Percentiles rank a stretch among this genome's conserved stretches.
phyloP scores from a whole-genome alignment of 2,329 filamentous ascomycete genomes.

The Chaetomium sp. region DNA sequence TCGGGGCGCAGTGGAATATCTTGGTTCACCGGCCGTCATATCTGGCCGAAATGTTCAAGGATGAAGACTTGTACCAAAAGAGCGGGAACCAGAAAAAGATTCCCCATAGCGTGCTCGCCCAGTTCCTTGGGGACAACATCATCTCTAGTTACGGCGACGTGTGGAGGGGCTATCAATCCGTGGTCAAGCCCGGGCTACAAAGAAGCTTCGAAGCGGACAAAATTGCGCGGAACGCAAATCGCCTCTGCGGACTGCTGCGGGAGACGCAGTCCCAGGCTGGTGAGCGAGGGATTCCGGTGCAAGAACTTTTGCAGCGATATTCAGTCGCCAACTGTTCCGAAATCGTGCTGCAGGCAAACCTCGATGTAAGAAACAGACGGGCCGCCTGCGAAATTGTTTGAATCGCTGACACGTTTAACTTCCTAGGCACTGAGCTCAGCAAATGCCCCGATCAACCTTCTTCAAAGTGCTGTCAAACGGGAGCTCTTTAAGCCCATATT shows the following conservation, averaged over 20 bases:
- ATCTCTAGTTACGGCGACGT: slow-evolving; percentile 14
- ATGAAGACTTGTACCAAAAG: slow-evolving; percentile 25
- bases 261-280: slow-evolving; percentile 8
- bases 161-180: slow-evolving; percentile 14
- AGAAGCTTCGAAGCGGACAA: slow-evolving; percentile 9
- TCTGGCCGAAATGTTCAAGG: slow-evolving; percentile 34
- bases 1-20: slow-evolving; percentile 43
- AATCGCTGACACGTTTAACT: not conserved
- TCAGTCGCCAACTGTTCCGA: slow-evolving; percentile 19
- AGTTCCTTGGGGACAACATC: slow-evolving; percentile 19
- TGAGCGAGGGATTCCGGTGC: slow-evolving; percentile 8
- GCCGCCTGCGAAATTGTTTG: not conserved
- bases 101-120: slow-evolving; percentile 15
- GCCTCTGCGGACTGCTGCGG: slow-evolving; percentile 5
- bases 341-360: slow-evolving; percentile 13
- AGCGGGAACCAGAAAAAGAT: slow-evolving; percentile 21
- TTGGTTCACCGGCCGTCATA: slow-evolving; percentile 39
- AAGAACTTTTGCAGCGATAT: slow-evolving; percentile 16
- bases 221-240: slow-evolving; percentile 11
- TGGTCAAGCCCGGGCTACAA: slow-evolving; percentile 15
- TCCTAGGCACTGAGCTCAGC: slow-evolving; percentile 10
- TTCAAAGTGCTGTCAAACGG: slow-evolving; percentile 16
- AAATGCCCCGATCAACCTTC: slow-evolving; percentile 14
- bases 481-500: slow-evolving; percentile 20
- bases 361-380: slow-evolving; percentile 6